A percentile compares a stretch with the other conserved stretches of the same genome.
phyloP scores from a whole-genome alignment of 495 filamentous ascomycete genomes.

The Beverwykella pulmonaria region DNA sequence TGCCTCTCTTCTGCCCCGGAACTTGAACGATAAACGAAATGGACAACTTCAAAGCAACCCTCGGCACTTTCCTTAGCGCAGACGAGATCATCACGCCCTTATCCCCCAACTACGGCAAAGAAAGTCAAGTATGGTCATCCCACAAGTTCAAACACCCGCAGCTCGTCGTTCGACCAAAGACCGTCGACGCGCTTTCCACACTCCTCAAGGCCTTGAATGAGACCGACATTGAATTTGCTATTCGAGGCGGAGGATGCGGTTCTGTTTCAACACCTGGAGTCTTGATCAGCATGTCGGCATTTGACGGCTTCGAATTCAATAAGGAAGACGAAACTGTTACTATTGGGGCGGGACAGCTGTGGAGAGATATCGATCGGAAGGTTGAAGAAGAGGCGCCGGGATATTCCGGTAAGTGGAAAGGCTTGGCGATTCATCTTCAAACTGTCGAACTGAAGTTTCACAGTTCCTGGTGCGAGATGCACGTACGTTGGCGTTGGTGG shows the following conservation, averaged over 20 bases:
- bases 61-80: constrained; percentile 1
- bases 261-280: constrained; percentile 39
- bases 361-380: constrained; percentile 35
- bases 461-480: constrained; percentile 39
- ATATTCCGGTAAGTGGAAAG: constrained; percentile 28
- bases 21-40: neutral
- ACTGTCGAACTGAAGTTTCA: neutral
- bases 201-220: constrained; percentile 38
- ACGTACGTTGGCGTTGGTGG: constrained; percentile 43
- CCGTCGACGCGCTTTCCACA: constrained; percentile 33
- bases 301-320: constrained; percentile 40
- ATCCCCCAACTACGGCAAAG: constrained; percentile 14
- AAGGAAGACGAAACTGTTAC: constrained; percentile 28
- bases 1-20: too few relatives aligned
- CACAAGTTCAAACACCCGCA: constrained; percentile 34
- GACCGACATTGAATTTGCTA: constrained; percentile 41
- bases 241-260: constrained; percentile 42
- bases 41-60: neutral
- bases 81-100: constrained; percentile 32
- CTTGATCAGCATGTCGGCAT: constrained; percentile 40
- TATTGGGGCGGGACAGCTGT: constrained; percentile 40
- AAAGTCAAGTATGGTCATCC: constrained; percentile 35
- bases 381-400: constrained; percentile 39
- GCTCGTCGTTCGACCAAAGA: constrained; percentile 37
- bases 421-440: neutral